Percentiles rank a stretch among this genome's conserved stretches.
These are phyloP conservation scores for Ogataea methanolica DNA, from an alignment of 805 yeast species.

Conservation along the genomic window DNA sequence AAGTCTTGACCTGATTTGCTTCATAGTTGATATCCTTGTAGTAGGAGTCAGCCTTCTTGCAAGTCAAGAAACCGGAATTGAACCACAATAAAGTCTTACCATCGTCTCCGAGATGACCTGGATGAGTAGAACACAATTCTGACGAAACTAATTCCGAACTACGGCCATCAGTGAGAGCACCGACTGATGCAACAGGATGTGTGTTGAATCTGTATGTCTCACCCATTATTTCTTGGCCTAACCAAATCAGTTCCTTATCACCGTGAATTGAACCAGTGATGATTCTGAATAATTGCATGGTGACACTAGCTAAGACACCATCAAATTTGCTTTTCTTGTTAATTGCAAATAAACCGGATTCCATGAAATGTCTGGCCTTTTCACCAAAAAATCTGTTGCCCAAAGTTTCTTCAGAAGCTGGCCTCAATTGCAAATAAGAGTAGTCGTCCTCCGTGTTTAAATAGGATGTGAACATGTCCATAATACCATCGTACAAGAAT, in stretches of 20 bases:
- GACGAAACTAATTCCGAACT: constrained; percentile 25
- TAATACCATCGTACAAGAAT: constrained; percentile 35
- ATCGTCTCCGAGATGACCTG: constrained; percentile 56
- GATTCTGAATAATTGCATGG: constrained; percentile 38
- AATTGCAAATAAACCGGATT: constrained; percentile 43
- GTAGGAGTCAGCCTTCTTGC: constrained; percentile 43
- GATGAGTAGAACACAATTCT: constrained; percentile 59
- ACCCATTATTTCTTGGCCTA: constrained; percentile 56
- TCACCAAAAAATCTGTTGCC: constrained; percentile 39
- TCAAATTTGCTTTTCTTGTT: constrained; percentile 46
- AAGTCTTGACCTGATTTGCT: constrained; percentile 21
- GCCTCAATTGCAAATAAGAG: constrained; percentile 32
- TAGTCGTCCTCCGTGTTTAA: constrained; percentile 42
- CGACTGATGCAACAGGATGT: constrained; percentile 55
- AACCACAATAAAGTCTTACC: constrained; percentile 54
- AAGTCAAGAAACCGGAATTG: constrained; percentile 63
- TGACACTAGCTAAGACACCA: constrained; percentile 40
- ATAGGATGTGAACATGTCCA: constrained; percentile 40
- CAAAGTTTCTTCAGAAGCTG: constrained; percentile 33
- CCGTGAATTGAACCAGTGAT: constrained; percentile 60
- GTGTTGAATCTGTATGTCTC: constrained; percentile 48
- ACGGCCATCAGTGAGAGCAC: constrained; percentile 32
- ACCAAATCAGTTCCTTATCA: constrained; percentile 76
- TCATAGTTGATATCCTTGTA: constrained; percentile 33
- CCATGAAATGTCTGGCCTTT: constrained; percentile 41